Percentiles rank a stretch among this genome's conserved stretches.
Conservation (phyloP, 345 rosid genomes). For the Pugionium cornutum region DNA sequence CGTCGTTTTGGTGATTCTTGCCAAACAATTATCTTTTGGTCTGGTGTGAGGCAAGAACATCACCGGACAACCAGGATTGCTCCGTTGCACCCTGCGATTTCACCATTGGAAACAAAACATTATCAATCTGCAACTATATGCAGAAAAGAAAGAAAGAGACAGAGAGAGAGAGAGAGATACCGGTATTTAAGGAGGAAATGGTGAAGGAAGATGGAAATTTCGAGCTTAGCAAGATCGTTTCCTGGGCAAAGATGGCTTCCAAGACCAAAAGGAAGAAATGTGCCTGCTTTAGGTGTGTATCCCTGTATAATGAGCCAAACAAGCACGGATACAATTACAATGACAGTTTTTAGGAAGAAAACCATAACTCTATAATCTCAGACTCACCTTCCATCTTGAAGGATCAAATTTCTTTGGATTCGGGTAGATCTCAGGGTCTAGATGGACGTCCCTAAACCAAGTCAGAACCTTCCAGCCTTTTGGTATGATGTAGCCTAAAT, state of each 20-base stretch:
- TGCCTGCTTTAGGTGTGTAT: slow-evolving; percentile 58
- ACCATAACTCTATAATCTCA: background rate
- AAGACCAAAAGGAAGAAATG: slow-evolving; percentile 82
- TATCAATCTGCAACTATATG: background rate
- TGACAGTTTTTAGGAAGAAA: background rate
- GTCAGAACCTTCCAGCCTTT: slow-evolving; percentile 83
- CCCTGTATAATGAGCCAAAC: slow-evolving; percentile 39
- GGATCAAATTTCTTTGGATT: slow-evolving; percentile 75
- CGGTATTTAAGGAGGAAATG: slow-evolving; percentile 69
- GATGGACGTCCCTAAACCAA: slow-evolving; percentile 80
- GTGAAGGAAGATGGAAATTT: slow-evolving; percentile 75
- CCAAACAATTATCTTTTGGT: slow-evolving; percentile 44
- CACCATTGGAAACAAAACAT: slow-evolving; percentile 12
- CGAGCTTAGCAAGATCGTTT: slow-evolving; percentile 86
- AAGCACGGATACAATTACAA: background rate
- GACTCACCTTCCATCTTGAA: slow-evolving; percentile 84
- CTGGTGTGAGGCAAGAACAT: slow-evolving; percentile 42
- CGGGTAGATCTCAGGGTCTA: slow-evolving; percentile 61
- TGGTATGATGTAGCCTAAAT: slow-evolving; percentile 74
- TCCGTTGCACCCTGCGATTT: slow-evolving; percentile 34
- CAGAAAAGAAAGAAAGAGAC: background rate
- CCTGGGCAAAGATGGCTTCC: slow-evolving; percentile 88
- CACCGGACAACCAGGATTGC: slow-evolving; percentile 32
- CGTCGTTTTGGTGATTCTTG: slow-evolving; percentile 39
- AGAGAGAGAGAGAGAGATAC: slow-evolving; percentile 25